A percentile compares a stretch with the other conserved stretches of the same genome.
phyloP scores from a whole-genome alignment of 768 basidiomycete species.

The Lactarius sp. region DNA sequence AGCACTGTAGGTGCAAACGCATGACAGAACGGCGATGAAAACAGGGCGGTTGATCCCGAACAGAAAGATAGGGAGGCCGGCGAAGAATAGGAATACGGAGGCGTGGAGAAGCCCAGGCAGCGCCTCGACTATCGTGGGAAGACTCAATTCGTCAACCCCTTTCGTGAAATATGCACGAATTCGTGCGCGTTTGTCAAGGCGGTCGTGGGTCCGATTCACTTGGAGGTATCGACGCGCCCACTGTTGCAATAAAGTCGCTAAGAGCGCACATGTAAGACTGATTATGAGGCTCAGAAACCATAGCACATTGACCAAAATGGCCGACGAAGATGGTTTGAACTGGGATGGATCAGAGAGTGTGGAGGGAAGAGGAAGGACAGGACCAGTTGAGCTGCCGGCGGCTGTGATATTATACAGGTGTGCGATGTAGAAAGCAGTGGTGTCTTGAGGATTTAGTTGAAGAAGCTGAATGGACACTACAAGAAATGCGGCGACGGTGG shows the following conservation, averaged over 20 bases:
- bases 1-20: not conserved
- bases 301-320: not conserved
- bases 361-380: not conserved
- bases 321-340: not conserved
- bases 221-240: not conserved
- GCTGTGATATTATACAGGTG: not conserved
- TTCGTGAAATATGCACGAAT: not conserved
- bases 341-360: constrained; percentile 2
- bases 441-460: not conserved
- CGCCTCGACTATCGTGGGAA: not conserved
- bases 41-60: not conserved
- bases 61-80: not conserved
- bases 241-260: too few relatives aligned
- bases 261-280: not conserved
- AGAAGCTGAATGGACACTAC: not conserved
- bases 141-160: not conserved
- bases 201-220: not conserved
- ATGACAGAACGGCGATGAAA: not conserved
- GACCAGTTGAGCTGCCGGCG: not conserved
- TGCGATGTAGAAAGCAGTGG: not conserved
- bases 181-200: not conserved
- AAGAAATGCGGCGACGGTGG: not conserved
- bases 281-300: constrained; percentile 2
- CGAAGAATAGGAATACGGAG: not conserved
- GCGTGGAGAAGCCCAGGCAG: not conserved